phyloP scores from a whole-genome alignment of 2,329 filamentous ascomycete genomes.

The Sarocladium brachiariae region DNA sequence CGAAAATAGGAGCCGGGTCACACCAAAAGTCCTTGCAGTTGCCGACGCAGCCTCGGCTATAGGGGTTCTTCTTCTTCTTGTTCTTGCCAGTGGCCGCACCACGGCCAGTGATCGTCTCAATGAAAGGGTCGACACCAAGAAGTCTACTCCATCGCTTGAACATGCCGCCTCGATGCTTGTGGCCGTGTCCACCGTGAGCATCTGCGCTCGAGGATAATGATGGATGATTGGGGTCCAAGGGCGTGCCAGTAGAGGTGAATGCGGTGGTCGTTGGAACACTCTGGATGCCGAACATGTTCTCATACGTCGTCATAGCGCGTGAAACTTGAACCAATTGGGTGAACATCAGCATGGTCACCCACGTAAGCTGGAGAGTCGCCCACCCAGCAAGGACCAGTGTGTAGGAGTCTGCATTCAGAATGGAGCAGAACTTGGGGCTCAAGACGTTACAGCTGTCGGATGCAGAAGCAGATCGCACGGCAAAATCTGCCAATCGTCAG shows the following conservation, averaged over 20 bases:
- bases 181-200: slow-evolving; percentile 36
- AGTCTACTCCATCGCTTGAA: slow-evolving; percentile 76
- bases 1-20: slow-evolving; percentile 77
- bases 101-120: slow-evolving; percentile 83
- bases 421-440: slow-evolving; percentile 64
- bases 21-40: slow-evolving; percentile 98
- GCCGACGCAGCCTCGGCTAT: slow-evolving; percentile 71
- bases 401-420: slow-evolving; percentile 76
- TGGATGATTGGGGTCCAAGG: slow-evolving; percentile 60
- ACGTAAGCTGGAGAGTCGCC: slow-evolving; percentile 78
- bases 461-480: slow-evolving; percentile 32
- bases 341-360: slow-evolving; percentile 94
- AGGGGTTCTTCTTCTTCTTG: slow-evolving; percentile 67
- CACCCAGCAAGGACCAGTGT: slow-evolving; percentile 74
- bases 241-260: slow-evolving; percentile 70
- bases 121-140: slow-evolving; percentile 86
- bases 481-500: slow-evolving; percentile 2
- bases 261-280: slow-evolving; percentile 59
- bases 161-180: slow-evolving; percentile 53
- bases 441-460: slow-evolving; percentile 65
- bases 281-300: slow-evolving; percentile 83
- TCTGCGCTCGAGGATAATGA: slow-evolving; percentile 50
- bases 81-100: slow-evolving; percentile 53
- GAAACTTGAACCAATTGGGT: slow-evolving; percentile 92
- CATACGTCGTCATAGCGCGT: slow-evolving; percentile 89